phyloP scores from a whole-genome alignment of 2,329 filamentous ascomycete genomes.

The Boeremia exigua region DNA sequence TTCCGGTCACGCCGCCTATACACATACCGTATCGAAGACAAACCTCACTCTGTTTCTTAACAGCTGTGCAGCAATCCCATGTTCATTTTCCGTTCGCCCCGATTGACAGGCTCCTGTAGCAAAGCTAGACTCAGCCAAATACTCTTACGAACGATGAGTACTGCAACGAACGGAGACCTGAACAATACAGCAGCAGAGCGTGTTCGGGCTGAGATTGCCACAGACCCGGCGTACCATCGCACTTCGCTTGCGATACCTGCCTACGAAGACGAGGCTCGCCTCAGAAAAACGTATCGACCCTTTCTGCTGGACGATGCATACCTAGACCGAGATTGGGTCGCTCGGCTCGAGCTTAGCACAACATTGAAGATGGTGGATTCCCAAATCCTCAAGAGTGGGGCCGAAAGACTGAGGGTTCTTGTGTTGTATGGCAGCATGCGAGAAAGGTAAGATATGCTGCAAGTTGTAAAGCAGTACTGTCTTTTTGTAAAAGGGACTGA shows the following conservation, averaged over 20 bases:
- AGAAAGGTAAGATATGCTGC: constrained; percentile 41
- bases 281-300: constrained; percentile 61
- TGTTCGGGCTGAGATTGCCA: constrained; percentile 13
- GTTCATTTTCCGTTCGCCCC: neutral
- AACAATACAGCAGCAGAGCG: constrained; percentile 33
- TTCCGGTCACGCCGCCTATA: too few species aligned
- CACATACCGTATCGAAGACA: too few species aligned
- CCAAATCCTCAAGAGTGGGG: too few species aligned
- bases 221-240: constrained; percentile 19
- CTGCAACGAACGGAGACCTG: constrained; percentile 28
- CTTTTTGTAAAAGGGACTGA: constrained; percentile 12
- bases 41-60: too few species aligned
- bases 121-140: neutral
- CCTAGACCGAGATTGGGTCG: constrained; percentile 61
- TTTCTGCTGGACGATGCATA: constrained; percentile 57
- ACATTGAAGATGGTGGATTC: constrained; percentile 58
- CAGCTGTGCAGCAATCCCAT: neutral
- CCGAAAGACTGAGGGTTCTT: constrained; percentile 63
- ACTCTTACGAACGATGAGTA: constrained; percentile 6
- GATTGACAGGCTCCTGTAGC: neutral
- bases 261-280: constrained; percentile 55
- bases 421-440: constrained; percentile 68
- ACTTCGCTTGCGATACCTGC: constrained; percentile 54
- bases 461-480: too few species aligned
- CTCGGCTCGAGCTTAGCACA: constrained; percentile 61